Base-by-base conservation (phyloP, 148 eudicot genomes). In the Simmondsia chinensis region DNA sequence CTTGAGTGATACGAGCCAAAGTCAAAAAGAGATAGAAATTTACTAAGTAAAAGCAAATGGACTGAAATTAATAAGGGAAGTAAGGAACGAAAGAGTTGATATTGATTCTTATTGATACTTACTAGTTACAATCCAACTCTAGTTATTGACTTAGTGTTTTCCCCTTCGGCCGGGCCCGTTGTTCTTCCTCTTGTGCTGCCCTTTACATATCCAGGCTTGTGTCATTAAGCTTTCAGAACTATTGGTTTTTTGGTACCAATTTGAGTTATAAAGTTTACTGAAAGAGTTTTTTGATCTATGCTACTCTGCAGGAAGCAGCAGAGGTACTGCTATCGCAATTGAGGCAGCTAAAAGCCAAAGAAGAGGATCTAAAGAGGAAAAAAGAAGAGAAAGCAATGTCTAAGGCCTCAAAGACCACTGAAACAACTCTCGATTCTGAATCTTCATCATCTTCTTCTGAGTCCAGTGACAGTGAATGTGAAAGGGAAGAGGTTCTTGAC, bases 401-500 rank as follows among this genome's bases (percentile, higher is more conserved):
- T 26, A 60, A 63, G 9, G n/a, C 24, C n/a, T n/a, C n/a, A 35
- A 72, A 35, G 28, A 63, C 46, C 12, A 41, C 36, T 7, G 42
- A 39, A 20, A 54, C 28, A 35, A 53, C 16, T 40, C 22, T 31
- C 13, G 59, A 40, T 8, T 64, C 59, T 25, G 63, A 62, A n/a
- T 47, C 62, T 30, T 83, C 87, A 1, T 86, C 91, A 20, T 79
- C 89, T 2, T 76, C 79, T 0, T 82, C 87, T 0, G 91, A 80
- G 33, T 80, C 91, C 10, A 83, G 96, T 14, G 88, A 87, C 43
- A 54, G 72, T 13, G 97, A 88, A 48, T 71, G 83, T 6, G 82
- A 53, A 16, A 16, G 30, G 9, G 41, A 59, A 38, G 62, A 69
- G 30, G 78, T 77, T 9, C 66, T 75, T 14, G 48, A 81, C 66